phyloP scores from a whole-genome alignment of 352 stramenopile genomes.

The Hyaloperonospora arabidopsidis region DNA sequence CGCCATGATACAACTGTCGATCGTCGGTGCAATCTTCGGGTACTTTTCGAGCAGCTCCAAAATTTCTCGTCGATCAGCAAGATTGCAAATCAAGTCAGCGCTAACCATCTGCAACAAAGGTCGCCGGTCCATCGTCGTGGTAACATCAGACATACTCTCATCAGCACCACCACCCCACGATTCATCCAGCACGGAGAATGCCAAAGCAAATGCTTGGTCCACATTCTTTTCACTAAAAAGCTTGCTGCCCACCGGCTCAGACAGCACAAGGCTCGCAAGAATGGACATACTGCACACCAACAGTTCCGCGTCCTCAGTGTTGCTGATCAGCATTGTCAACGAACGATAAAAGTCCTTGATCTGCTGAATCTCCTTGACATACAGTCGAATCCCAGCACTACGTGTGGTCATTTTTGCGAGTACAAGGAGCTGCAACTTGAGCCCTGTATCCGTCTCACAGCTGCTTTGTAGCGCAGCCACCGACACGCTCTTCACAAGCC shows the following conservation, averaged over 20 bases:
- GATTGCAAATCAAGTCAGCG: constrained; percentile 61
- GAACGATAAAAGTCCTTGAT: constrained; percentile 77
- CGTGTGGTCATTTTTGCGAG: constrained; percentile 57
- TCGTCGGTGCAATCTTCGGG: constrained; percentile 34
- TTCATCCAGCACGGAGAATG: constrained; percentile 63
- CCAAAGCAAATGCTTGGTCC: constrained; percentile 57
- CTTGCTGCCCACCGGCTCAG: constrained; percentile 66
- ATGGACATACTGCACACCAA: constrained; percentile 76
- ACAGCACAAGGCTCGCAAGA: constrained; percentile 60
- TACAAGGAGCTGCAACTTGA: constrained; percentile 66
- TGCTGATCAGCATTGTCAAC: constrained; percentile 75
- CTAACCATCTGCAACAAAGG: constrained; percentile 48
- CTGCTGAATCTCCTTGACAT: constrained; percentile 67
- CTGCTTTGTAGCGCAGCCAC: constrained; percentile 33
- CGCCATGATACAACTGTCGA: constrained; percentile 48
- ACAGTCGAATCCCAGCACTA: constrained; percentile 69
- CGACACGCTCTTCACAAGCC: constrained; percentile 45
- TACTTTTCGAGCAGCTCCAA: constrained; percentile 43
- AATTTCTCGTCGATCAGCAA: constrained; percentile 51
- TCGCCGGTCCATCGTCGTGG: constrained; percentile 31
- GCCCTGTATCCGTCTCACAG: constrained; percentile 37
- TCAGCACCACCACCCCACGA: constrained; percentile 33
- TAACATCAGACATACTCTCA: constrained; percentile 21
- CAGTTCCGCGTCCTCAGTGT: constrained; percentile 63
- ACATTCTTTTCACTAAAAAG: constrained; percentile 80